phyloP scores from a whole-genome alignment of 2,329 filamentous ascomycete genomes.

The Dactylellina leptospora region DNA sequence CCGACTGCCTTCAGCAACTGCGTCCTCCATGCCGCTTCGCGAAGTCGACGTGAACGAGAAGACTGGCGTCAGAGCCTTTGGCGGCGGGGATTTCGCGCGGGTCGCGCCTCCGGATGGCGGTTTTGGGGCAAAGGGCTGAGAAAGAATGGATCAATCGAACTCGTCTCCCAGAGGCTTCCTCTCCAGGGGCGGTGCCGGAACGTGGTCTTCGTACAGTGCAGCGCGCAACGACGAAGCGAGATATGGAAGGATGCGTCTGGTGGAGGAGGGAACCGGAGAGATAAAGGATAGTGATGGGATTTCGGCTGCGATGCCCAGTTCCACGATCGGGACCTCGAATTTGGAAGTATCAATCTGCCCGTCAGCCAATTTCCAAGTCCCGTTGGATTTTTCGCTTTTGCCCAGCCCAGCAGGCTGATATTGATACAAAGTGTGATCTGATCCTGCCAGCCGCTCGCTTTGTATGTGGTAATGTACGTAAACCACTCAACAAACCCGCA shows the following conservation, averaged over 20 bases:
- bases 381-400: slow-evolving; percentile 27
- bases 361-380: slow-evolving; percentile 23
- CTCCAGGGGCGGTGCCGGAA: not conserved
- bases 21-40: slow-evolving; percentile 30
- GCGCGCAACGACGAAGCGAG: slow-evolving; percentile 23
- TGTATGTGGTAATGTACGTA: not conserved
- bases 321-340: slow-evolving; percentile 11
- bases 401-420: slow-evolving; percentile 13
- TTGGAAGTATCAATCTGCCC: not conserved
- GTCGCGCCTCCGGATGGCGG: slow-evolving; percentile 34
- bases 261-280: not conserved
- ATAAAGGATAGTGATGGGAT: slow-evolving; percentile 18
- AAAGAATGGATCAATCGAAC: slow-evolving; percentile 5
- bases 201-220: slow-evolving; percentile 9
- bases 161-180: not conserved
- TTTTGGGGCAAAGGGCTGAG: slow-evolving; percentile 31
- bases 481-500: not conserved
- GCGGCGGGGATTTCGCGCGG: slow-evolving; percentile 25
- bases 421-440: not conserved
- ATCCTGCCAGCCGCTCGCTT: slow-evolving; percentile 15
- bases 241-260: slow-evolving; percentile 5
- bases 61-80: no score
- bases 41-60: not conserved
- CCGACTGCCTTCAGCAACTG: slow-evolving; percentile 49
- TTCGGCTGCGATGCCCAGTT: slow-evolving; percentile 10